Base-by-base conservation (phyloP, 2,329 filamentous ascomycete genomes). In the Botrytis porri region DNA sequence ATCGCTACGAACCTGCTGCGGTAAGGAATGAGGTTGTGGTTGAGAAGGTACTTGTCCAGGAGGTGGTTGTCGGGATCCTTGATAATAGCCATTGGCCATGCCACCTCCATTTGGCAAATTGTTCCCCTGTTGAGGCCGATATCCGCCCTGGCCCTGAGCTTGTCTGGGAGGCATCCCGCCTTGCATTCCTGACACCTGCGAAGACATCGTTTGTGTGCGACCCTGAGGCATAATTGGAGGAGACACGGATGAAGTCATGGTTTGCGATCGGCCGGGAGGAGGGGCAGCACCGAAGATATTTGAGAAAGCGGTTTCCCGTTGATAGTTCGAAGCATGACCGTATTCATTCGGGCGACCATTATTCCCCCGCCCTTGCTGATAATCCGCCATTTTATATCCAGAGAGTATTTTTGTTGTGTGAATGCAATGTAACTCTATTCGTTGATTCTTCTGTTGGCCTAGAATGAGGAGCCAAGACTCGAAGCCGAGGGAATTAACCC, bases 251-350 rank as follows among this genome's bases (percentile, higher is more conserved):
- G 93, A 94, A 76, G 91, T 96, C 94, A 98, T 98, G 39, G 95
- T 98, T 81, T 98, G 95, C 73, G 95, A 97, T 82, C 96, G 92
- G 73, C 95, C 95, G 63, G 93, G 89, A 64, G 94, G 94, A 76
- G 93, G 94, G 76, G 93, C 88, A 76, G 90, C 90, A 78, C 95
- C 96, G 82, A 98, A 99, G 81, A 98, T 98, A 84, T 95, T 95
- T 77, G 93, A 94, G 83, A 97, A 99, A 77, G 95, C 96, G 78
- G 94, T 93, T 88, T 99, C 95, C 84, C 96, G 92, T 84, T 96
- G 93, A 80, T 86, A 86, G 80, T 87, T 86, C 76, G 85, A 84
- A 71, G 84, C 80, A 86, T 83, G 77, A 77, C 85, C 80, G 75
- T 81, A 81, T 59, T 80, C 79, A 76, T 78, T 81, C 70, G 80